Percentiles rank a stretch among this genome's conserved stretches.
phyloP scores from a whole-genome alignment of 2,329 filamentous ascomycete genomes.

The Claviceps pusilla region DNA sequence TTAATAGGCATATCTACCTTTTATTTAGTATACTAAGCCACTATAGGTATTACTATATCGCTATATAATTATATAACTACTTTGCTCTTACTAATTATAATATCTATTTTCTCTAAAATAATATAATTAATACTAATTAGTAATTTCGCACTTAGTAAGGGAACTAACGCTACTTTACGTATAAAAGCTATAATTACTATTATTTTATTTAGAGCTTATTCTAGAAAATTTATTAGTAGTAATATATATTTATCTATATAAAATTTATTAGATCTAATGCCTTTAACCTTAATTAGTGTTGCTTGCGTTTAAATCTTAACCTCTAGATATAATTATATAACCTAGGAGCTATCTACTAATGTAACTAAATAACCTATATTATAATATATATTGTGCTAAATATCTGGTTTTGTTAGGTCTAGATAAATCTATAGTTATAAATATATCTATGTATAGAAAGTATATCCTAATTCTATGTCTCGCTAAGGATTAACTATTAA shows the following conservation, averaged over 20 bases:
- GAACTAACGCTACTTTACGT: too few relatives aligned
- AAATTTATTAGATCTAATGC: neutral
- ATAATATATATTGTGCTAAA: neutral
- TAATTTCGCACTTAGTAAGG: too few relatives aligned
- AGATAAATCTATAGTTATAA: neutral
- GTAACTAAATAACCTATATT: neutral
- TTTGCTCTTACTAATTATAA: neutral
- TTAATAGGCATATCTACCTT: too few relatives aligned
- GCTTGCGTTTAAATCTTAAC: neutral
- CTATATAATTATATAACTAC: neutral
- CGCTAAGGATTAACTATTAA: neutral
- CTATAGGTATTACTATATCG: neutral
- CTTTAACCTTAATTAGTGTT: neutral
- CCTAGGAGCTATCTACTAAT: neutral
- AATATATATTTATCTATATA: too few relatives aligned
- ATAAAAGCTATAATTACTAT: too few relatives aligned
- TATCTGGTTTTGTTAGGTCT: neutral
- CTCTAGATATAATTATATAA: neutral
- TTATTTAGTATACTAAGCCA: too few relatives aligned
- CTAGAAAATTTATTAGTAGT: too few relatives aligned
- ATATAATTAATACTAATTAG: too few relatives aligned
- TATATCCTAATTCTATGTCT: neutral
- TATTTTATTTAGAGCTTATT: too few relatives aligned
- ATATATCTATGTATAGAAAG: neutral
- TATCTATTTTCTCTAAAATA: neutral